phyloP scores from a whole-genome alignment of 768 basidiomycete genomes.

The Russula emetica region DNA sequence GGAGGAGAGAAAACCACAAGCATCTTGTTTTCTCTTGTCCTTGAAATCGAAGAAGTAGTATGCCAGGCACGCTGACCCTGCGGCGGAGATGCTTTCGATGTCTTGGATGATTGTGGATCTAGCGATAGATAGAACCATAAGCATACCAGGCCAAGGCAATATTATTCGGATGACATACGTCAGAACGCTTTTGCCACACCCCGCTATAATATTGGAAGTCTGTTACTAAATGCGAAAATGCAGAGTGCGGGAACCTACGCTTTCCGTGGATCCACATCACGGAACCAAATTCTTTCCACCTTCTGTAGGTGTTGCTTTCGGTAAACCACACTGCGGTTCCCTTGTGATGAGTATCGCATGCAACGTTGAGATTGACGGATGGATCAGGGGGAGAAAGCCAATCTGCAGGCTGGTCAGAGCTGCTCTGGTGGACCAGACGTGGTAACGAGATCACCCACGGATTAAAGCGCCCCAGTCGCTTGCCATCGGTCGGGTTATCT shows the following conservation, averaged over 20 bases:
- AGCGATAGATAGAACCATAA: not conserved
- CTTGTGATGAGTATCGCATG: not conserved
- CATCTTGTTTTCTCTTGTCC: not conserved
- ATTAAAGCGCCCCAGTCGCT: not conserved
- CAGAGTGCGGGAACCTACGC: not conserved
- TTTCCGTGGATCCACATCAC: slow-evolving; percentile 5
- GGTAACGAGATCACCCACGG: not conserved
- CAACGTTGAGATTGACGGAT: not conserved
- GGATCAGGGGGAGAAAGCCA: slow-evolving; percentile 3
- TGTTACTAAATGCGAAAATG: not conserved
- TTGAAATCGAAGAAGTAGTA: slow-evolving; percentile 7
- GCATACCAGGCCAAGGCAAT: not conserved
- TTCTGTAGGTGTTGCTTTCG: not conserved
- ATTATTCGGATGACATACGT: not conserved
- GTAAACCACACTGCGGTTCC: not conserved
- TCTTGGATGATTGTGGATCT: not conserved
- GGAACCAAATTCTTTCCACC: not conserved
- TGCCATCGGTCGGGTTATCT: not conserved
- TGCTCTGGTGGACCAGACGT: no score
- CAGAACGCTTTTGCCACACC: not conserved
- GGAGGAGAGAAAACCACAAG: not conserved
- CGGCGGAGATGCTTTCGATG: not conserved
- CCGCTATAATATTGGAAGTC: not conserved
- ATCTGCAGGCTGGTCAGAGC: no score
- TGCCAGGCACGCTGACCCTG: not conserved